These are phyloP conservation scores for Aureobasidium subglaciale DNA, from an alignment of 2,329 filamentous ascomycete species.

Conservation along the genomic window DNA sequence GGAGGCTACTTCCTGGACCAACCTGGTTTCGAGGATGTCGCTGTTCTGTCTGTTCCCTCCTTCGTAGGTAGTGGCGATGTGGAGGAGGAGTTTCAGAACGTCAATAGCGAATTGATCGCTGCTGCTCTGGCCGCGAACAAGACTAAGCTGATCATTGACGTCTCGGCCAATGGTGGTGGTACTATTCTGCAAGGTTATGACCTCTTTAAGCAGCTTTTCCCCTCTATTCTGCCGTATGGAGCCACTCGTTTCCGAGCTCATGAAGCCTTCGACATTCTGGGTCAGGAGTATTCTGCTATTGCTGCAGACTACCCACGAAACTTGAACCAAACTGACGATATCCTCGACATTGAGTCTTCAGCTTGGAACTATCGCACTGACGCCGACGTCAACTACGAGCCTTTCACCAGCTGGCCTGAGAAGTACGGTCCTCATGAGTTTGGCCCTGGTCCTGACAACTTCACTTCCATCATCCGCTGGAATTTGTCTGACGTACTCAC, in stretches of 20 bases:
- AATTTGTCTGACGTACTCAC: conserved; percentile 39
- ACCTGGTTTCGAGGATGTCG: conserved; percentile 39
- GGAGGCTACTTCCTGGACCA: conserved; percentile 41
- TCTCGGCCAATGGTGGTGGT: conserved; percentile 53
- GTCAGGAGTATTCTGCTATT: conserved; percentile 33
- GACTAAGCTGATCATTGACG: conserved; percentile 54
- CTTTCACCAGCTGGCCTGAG: conserved; percentile 40
- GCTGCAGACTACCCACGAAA: conserved; percentile 28
- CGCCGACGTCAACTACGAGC: conserved; percentile 41
- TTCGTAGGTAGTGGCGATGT: conserved; percentile 31
- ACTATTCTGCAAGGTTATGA: conserved; percentile 55
- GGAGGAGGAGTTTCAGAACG: conserved; percentile 33
- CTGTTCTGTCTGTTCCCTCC: conserved; percentile 38
- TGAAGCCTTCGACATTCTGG: conserved; percentile 39
- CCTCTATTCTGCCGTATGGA: conserved; percentile 42
- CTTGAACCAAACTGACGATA: conserved; percentile 33
- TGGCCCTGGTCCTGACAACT: conserved; percentile 45
- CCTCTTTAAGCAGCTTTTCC: conserved; percentile 53
- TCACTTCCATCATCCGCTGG: conserved; percentile 52
- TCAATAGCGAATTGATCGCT: conserved; percentile 36
- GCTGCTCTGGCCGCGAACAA: conserved; percentile 44
- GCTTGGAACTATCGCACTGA: conserved; percentile 43
- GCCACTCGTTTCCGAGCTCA: conserved; percentile 46
- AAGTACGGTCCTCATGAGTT: conserved; percentile 38
- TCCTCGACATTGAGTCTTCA: conserved; percentile 33